Conservation (phyloP, 331 rosid genomes). For the Prunus yedoensis region DNA sequence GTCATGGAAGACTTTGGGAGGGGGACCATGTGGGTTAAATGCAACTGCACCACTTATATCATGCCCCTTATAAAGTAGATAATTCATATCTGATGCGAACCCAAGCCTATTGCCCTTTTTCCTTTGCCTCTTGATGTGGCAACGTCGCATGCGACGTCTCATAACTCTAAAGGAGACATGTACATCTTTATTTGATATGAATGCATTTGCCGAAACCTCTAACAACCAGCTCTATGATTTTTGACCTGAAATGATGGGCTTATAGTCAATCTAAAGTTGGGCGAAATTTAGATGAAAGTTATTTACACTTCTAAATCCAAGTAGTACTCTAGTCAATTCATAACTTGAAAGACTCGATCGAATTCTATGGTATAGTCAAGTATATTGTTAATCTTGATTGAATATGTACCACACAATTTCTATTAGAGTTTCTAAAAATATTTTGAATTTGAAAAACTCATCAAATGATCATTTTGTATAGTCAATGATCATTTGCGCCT, state of each 20-base stretch:
- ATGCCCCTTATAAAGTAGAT: constrained; percentile 2
- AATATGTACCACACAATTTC: too few relatives aligned
- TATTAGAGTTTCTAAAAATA: too few relatives aligned
- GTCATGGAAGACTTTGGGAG: constrained; percentile 33
- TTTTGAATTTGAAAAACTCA: too few relatives aligned
- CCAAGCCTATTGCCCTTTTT: constrained; percentile 33
- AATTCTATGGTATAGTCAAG: too few relatives aligned
- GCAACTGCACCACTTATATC: constrained; percentile 47
- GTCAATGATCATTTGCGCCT: too few relatives aligned
- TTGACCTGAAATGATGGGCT: background rate
- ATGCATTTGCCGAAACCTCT: background rate
- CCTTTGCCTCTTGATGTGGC: constrained; percentile 54
- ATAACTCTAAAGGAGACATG: constrained; percentile 31
- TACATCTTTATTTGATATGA: constrained; percentile 21
- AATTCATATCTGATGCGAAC: constrained; percentile 39
- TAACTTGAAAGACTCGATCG: too few relatives aligned
- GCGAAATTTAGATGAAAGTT: background rate
- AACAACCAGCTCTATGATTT: background rate
- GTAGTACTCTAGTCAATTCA: background rate
- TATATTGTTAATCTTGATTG: too few relatives aligned
- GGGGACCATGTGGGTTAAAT: constrained; percentile 76
- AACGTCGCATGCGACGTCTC: constrained; percentile 60
- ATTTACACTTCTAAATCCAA: background rate
- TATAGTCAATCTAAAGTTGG: background rate
- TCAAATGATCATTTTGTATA: too few relatives aligned